These are phyloP conservation scores for Cucumis melo DNA, from an alignment of 306 rosid species.

Conservation along the genomic window DNA sequence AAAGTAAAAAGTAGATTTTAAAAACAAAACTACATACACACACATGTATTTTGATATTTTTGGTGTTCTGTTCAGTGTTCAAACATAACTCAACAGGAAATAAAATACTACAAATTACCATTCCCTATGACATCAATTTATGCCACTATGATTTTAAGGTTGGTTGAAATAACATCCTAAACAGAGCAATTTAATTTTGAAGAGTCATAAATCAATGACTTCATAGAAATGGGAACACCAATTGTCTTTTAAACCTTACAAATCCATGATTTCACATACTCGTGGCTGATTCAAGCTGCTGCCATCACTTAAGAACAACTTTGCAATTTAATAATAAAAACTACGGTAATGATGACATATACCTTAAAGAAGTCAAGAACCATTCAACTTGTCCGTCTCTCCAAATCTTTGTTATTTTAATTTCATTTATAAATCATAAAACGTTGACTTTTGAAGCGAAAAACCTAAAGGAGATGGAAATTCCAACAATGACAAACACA, in stretches of 20 bases:
- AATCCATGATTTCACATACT: neutral
- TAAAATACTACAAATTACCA: too few relatives aligned
- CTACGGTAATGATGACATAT: neutral
- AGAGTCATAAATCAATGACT: neutral
- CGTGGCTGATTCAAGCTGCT: neutral
- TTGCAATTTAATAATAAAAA: neutral
- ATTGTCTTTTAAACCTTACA: neutral
- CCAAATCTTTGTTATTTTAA: neutral
- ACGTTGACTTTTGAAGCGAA: neutral
- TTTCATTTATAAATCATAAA: neutral
- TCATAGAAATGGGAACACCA: neutral
- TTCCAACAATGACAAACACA: neutral
- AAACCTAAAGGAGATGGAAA: neutral
- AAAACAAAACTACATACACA: neutral
- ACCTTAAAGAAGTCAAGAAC: too few relatives aligned
- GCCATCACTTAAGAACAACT: neutral
- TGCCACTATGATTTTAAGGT: neutral
- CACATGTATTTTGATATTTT: neutral
- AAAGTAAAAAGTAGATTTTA: too few relatives aligned
- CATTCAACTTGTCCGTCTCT: too few relatives aligned
- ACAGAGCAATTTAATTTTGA: neutral
- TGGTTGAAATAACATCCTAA: neutral
- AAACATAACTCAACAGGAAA: too few relatives aligned
- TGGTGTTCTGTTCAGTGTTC: neutral
- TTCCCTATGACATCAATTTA: too few relatives aligned